phyloP scores from a whole-genome alignment of 1,139 yeast genomes.

The Taiozyma onychis region DNA sequence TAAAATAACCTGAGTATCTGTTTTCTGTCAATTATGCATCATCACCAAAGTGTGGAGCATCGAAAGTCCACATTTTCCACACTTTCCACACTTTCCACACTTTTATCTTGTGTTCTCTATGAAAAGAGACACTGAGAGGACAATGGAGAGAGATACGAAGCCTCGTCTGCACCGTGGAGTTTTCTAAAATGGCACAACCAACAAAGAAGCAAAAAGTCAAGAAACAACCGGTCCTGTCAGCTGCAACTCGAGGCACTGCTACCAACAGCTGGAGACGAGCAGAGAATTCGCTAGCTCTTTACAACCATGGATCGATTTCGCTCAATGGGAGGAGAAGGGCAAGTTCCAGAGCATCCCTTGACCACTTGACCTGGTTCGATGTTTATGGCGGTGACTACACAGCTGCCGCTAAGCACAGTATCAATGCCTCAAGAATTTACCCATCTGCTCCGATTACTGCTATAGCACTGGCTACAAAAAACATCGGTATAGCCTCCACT shows the following conservation, averaged over 20 bases:
- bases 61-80: background rate
- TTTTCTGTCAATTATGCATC: background rate
- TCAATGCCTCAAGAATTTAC: constrained; percentile 39
- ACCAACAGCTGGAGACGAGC: constrained; percentile 38
- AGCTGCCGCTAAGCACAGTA: constrained; percentile 37
- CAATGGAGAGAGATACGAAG: background rate
- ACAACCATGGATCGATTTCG: constrained; percentile 40
- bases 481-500: constrained; percentile 37
- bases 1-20: background rate
- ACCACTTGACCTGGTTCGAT: constrained; percentile 41
- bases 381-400: constrained; percentile 39
- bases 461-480: constrained; percentile 41
- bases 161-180: background rate
- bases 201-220: constrained; percentile 9
- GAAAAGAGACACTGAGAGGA: background rate
- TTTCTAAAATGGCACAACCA: background rate
- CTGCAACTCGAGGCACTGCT: constrained; percentile 29
- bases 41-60: background rate
- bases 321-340: constrained; percentile 40
- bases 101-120: background rate
- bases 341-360: constrained; percentile 42
- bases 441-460: constrained; percentile 38
- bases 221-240: constrained; percentile 9
- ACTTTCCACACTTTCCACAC: background rate
- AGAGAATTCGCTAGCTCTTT: constrained; percentile 32